Evolutionary conservation across 2,329 filamentous ascomycete genomes (phyloP).

Genomic region (Sporothrix sp.): DNA sequence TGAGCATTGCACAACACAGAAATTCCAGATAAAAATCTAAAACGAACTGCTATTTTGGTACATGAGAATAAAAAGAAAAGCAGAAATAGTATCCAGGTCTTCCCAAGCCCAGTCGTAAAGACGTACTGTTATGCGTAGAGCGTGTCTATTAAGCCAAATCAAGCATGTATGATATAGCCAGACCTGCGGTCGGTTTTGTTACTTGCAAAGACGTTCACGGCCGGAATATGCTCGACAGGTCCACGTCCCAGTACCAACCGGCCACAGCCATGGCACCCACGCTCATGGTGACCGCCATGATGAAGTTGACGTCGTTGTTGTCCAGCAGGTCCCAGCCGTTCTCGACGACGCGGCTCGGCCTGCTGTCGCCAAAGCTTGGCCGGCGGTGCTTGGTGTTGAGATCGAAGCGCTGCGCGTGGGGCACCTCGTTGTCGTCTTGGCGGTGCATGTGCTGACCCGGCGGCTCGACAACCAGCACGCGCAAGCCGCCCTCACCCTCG

Average conservation of each 20-base stretch:
- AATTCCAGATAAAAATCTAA: neutral
- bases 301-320: slow-evolving; percentile 91
- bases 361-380: slow-evolving; percentile 44
- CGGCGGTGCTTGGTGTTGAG: slow-evolving; percentile 39
- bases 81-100: too few species aligned
- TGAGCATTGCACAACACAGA: neutral
- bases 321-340: slow-evolving; percentile 67
- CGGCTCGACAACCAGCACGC: slow-evolving; percentile 35
- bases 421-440: neutral
- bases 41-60: neutral
- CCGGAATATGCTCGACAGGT: slow-evolving; percentile 35
- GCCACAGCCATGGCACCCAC: slow-evolving; percentile 61
- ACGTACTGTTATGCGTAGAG: neutral
- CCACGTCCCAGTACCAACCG: slow-evolving; percentile 50
- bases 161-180: too few species aligned
- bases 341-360: slow-evolving; percentile 54
- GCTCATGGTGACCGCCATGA: slow-evolving; percentile 82
- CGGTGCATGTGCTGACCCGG: slow-evolving; percentile 9
- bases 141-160: neutral
- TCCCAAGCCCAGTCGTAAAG: too few species aligned
- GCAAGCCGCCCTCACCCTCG: slow-evolving; percentile 68
- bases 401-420: too few species aligned
- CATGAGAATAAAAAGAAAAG: neutral
- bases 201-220: slow-evolving; percentile 2
- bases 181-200: too few species aligned